Base-by-base conservation (phyloP, 129 eudicot genomes). In the Escallonia herrerae region DNA sequence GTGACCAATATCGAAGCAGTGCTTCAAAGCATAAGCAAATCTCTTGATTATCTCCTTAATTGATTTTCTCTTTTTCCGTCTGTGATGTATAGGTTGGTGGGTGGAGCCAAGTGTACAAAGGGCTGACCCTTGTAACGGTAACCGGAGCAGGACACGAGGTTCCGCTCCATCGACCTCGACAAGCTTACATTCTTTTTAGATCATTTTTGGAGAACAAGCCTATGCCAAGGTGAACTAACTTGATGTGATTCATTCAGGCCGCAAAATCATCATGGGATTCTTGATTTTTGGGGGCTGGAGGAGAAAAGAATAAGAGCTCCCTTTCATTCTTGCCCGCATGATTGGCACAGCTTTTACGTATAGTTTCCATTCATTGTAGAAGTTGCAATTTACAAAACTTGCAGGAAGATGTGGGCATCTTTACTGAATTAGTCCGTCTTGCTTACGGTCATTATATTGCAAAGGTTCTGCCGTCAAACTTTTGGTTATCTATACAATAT, bases 61-160 rank as follows among this genome's bases (percentile, higher is more conserved):
- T 8, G 8, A 63, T 8, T 33, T 14, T 9, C 10, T 46, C 2
- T 13, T 42, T 39, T 14, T 46, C 33, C 33, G 33, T 22, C 33
- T 22, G 33, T 22, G 33, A 8, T 56, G 49, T 40, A 61, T 66
- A 90, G 97, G 97, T 90, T 78, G 97, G 90, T 37, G 97, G 97
- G 41, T 90, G 95, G 95, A 87, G 91, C 77, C 95, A 86, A 76
- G 65, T 77, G 65, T 90, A 90, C 78, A 40, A 80, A 49, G 97
- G 97, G 40, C 64, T 90, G 76, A 84, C 95, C 3, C 70, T 90
- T 6, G 97, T 90, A 73, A 78, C 97, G 4, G 84, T 90, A 52
- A 82, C 85, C 0, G 97, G 97, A 71, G 97, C 95, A 42, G 97
- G 97, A 41, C 97, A 90, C 56, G 93, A 87, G 75, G 97, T 90